phyloP scores from a whole-genome alignment of 768 basidiomycete genomes.

The Boletus rubroflammeus region DNA sequence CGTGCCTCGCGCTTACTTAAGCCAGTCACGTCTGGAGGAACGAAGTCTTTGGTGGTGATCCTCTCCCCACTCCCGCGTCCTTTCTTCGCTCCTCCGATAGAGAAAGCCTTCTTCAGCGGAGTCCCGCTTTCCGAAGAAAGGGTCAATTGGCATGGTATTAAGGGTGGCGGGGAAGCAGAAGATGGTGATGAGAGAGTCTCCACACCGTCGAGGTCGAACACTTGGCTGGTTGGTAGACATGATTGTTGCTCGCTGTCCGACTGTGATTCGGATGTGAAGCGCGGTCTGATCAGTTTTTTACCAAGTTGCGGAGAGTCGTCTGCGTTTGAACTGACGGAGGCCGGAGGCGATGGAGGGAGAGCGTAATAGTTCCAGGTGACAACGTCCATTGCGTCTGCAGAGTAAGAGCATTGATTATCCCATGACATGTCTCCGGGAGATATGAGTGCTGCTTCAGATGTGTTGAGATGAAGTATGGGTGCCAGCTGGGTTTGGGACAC shows the following conservation, averaged over 20 bases:
- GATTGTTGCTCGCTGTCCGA: conserved; percentile 46
- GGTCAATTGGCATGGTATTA: conserved; percentile 31
- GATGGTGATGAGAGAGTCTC: conserved; percentile 34
- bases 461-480: conserved; percentile 57
- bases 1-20: conserved; percentile 88
- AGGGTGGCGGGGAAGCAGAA: conserved; percentile 29
- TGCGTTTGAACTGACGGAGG: conserved; percentile 42
- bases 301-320: conserved; percentile 46
- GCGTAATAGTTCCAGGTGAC: conserved; percentile 49
- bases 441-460: conserved; percentile 54
- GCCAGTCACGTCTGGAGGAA: conserved; percentile 85
- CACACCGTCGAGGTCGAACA: conserved; percentile 52
- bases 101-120: conserved; percentile 40
- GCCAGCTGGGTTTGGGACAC: conserved; percentile 31
- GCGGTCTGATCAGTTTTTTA: conserved; percentile 49
- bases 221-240: conserved; percentile 68
- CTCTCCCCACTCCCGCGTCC: conserved; percentile 45
- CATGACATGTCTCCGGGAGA: conserved; percentile 45
- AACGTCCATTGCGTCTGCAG: conserved; percentile 33
- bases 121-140: conserved; percentile 33
- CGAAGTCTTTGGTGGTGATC: conserved; percentile 72
- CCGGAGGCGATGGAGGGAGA: conserved; percentile 46
- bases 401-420: conserved; percentile 42
- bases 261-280: conserved; percentile 41
- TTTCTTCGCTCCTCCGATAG: conserved; percentile 44